Evolutionary conservation across 129 eudicot genomes (phyloP).

Genomic region (Saposhnikovia divaricata): DNA sequence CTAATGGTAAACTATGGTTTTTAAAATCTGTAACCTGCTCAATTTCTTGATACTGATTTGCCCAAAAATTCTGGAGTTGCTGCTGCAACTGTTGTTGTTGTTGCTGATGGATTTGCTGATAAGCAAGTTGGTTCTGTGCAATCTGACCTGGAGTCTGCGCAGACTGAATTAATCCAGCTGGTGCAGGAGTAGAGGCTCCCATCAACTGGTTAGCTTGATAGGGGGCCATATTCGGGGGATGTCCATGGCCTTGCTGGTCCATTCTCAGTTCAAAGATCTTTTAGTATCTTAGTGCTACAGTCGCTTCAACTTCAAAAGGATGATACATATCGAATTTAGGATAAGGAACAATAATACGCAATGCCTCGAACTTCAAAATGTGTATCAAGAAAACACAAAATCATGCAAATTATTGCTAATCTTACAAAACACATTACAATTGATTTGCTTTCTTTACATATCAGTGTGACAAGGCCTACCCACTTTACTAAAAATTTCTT

Average conservation of each 20-base stretch:
- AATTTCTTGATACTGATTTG: slow-evolving; percentile 42
- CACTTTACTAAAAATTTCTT: not conserved
- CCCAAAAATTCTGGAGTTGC: slow-evolving; percentile 52
- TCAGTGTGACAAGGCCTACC: not conserved
- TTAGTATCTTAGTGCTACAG: not conserved
- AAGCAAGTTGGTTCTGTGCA: slow-evolving; percentile 52
- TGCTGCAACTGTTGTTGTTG: slow-evolving; percentile 50
- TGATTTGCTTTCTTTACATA: not conserved
- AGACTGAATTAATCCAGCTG: not conserved
- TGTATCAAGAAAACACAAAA: not conserved
- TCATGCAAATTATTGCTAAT: not conserved
- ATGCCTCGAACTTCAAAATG: not conserved
- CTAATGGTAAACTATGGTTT: slow-evolving; percentile 50
- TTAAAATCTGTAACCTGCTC: slow-evolving; percentile 49
- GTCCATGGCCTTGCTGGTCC: not conserved
- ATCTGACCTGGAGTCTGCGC: slow-evolving; percentile 17
- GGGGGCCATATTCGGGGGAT: not conserved
- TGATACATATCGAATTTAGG: not conserved
- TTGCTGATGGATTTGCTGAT: slow-evolving; percentile 55
- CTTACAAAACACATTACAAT: not conserved
- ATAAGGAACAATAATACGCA: not conserved
- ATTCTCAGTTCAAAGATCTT: not conserved
- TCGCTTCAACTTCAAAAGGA: not conserved
- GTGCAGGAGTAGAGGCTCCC: not conserved
- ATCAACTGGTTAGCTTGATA: not conserved